A percentile compares a stretch with the other conserved stretches of the same genome.
These are phyloP conservation scores for Begonia fuchsioides DNA, from an alignment of 306 rosid genomes.

Conservation along the genomic window DNA sequence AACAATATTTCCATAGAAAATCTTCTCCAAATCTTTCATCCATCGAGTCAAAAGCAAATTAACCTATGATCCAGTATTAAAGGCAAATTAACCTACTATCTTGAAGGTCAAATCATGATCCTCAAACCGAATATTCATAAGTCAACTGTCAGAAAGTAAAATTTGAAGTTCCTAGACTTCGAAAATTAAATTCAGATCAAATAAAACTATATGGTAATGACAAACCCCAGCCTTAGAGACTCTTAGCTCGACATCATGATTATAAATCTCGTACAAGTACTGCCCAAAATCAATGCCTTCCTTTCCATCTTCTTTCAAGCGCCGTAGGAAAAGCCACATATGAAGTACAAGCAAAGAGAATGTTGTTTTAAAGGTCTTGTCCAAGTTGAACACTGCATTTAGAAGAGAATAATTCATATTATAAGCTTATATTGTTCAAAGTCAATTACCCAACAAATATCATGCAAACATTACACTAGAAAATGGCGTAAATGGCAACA, in stretches of 20 bases:
- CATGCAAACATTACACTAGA: too few species aligned
- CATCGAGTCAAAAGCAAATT: conserved; percentile 69
- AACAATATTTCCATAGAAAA: conserved; percentile 79
- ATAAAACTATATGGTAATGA: conserved; percentile 3
- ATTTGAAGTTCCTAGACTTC: not conserved
- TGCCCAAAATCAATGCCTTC: conserved; percentile 91
- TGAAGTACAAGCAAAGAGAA: conserved; percentile 83
- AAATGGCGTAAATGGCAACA: too few species aligned
- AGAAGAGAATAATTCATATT: conserved; percentile 2
- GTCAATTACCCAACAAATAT: too few species aligned
- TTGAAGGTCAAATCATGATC: too few species aligned
- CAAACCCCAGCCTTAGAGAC: conserved; percentile 94
- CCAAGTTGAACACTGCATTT: conserved; percentile 83
- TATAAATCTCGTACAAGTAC: conserved; percentile 78
- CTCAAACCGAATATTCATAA: not conserved
- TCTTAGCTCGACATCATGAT: conserved; percentile 85
- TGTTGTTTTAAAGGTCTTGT: conserved; percentile 90
- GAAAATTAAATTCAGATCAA: not conserved
- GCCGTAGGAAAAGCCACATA: conserved; percentile 83
- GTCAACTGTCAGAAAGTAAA: too few species aligned
- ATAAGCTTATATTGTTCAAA: too few species aligned
- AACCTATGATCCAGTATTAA: too few species aligned
- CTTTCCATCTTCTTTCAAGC: conserved; percentile 80
- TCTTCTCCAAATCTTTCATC: conserved; percentile 98
- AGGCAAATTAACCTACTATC: too few species aligned